Base-by-base conservation (phyloP, 2,329 filamentous ascomycete genomes). In the Pseudophaeomoniella oleicola region DNA sequence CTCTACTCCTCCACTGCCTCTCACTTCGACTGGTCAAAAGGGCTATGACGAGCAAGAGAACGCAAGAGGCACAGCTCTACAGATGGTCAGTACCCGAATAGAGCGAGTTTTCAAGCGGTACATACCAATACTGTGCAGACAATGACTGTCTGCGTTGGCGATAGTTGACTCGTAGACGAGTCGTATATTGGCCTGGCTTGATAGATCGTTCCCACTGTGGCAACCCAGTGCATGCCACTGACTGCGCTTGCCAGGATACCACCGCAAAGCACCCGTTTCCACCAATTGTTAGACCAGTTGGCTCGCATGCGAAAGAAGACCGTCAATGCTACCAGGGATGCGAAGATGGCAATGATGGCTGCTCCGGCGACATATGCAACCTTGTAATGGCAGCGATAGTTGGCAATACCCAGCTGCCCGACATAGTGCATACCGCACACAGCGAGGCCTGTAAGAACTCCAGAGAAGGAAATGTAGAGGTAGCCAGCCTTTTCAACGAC, bases 401-500 rank as follows among this genome's bases (percentile, higher is more conserved):
- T 88, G 17, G 68, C 67, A 42, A 88, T 85, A 19, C 83, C 84
- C 19, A 80, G 72, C 51, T 92, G 86, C n/a, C 83, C 83, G 13
- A 88, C 64, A 49, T 90, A 92, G 54, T 92, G 82, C 84, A 92
- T 90, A 19, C 79, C 81, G 41, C 80, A 84, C 35, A 90, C 78
- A 15, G 82, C 78, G 4, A 75, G 64, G 11, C 85, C 85, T 2
- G 80, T 79, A 31, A 87, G 64, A 1, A 74, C 50, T 4, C 84
- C 83, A 5, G 80, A 78, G 4, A 72, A 50, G 5, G 67, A 50
- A 9, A 81, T 67, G 32, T 76, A 70, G 55, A 68, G 58, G 57
- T 71, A 71, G 13, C 67, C 69, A 11, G 78, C 65, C 17, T 54
- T 61, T 42, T 72, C 71, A 46, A 69, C 69, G 17, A 69, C 66